Evolutionary conservation across 768 basidiomycete species (phyloP), one percentile per base, ranked within the genome.

Genomic region (Termitomyces sp.): DNA sequence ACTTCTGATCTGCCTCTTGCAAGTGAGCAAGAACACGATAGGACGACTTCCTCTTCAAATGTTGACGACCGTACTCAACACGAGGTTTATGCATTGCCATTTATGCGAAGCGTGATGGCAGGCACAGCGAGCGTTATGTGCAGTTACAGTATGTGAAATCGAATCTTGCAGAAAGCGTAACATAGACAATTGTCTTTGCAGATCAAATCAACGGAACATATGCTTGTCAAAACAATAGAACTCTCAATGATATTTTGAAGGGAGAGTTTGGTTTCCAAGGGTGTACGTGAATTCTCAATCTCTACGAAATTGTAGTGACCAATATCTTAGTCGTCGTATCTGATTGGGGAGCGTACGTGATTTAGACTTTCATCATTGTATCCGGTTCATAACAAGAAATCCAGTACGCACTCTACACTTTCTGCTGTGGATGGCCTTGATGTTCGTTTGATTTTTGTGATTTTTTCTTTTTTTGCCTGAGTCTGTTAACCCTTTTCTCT

Each of bases 51-150:
- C 53, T 81, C 79, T 52, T 89, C 87, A 1, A 82, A 90, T 60
- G 81, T 94, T 3, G 88, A 92, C 63, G 92, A 94, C 68, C 73
- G 88, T 44, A 92, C 90, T 0, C 75, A 89, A 65, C 88, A 90
- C 65, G 87, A 91, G 67, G 75, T 90, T 12, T 90, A 90, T 65
- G 75, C 81, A 0, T 83, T 83, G 59, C 86, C 87, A 0, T 89
- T 89, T 76, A 64, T 87, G 68, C 77, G 78, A 52, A 83, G 85
- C 60, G 80, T 91, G 26, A 83, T 86, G 80, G 90, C 89, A 1
- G 90, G 88, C 26, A 84, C 86, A 15, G 75, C 84, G 1, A 81
- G 80, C 47, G 70, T 90, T 50, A 91, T 91, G 88, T 91, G 88
- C 75, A 84, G 83, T 50, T 89, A 89, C 72, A 88, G 83, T 84